Conservation (phyloP, 2,329 filamentous ascomycete species). For the Ophiostoma pallidulum region DNA sequence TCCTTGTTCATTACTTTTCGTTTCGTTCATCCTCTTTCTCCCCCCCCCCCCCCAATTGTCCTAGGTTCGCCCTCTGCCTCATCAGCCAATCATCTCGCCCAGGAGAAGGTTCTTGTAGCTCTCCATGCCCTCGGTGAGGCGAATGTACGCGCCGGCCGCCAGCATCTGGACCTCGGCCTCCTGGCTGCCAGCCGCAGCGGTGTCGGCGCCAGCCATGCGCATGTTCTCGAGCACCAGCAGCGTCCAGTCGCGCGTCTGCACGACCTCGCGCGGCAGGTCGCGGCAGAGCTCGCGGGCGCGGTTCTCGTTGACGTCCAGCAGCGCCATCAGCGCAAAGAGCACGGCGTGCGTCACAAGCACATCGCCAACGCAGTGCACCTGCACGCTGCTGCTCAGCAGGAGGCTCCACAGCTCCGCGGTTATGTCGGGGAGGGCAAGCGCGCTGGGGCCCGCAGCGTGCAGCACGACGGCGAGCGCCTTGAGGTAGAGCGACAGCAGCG, state of each 20-base stretch:
- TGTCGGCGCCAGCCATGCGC: constrained; percentile 36
- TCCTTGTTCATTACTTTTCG: too few species aligned
- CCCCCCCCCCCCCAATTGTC: too few species aligned
- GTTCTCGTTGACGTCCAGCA: constrained; percentile 72
- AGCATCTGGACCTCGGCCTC: constrained; percentile 73
- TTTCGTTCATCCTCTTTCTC: too few species aligned
- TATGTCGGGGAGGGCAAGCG: constrained; percentile 65
- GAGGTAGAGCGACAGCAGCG: constrained; percentile 68
- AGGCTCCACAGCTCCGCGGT: constrained; percentile 78
- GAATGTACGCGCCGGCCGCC: constrained; percentile 68
- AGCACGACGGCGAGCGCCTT: constrained; percentile 79
- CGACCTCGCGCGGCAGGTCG: constrained; percentile 62
- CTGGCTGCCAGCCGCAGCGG: constrained; percentile 47
- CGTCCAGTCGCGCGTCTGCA: constrained; percentile 82
- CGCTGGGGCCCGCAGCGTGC: constrained; percentile 73
- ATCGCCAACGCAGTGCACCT: constrained; percentile 51
- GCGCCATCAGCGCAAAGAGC: constrained; percentile 66
- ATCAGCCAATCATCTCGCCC: constrained; percentile 49
- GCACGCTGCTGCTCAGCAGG: constrained; percentile 54
- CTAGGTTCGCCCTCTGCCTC: not conserved
- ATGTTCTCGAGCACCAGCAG: constrained; percentile 60
- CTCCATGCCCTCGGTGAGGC: constrained; percentile 71
- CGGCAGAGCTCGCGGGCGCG: constrained; percentile 64
- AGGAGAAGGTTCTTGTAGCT: constrained; percentile 69
- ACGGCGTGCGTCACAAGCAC: constrained; percentile 57